Evolutionary conservation across 768 basidiomycete species (phyloP), one percentile per base, ranked within the genome.

Genomic region (Lentinula raphanica): DNA sequence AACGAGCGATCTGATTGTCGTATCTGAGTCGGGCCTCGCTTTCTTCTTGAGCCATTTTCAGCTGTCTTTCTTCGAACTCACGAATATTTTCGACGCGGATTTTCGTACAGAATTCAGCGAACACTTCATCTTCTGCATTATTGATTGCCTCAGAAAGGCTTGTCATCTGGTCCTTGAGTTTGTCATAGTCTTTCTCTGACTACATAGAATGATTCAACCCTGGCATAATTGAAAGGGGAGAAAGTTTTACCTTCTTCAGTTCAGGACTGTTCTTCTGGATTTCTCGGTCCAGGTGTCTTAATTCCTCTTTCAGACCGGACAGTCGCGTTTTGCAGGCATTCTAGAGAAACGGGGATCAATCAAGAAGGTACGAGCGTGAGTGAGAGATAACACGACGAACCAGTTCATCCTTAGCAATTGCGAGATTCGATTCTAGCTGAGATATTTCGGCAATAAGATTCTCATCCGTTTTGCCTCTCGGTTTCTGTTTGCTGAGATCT

Each of bases 41-140:
- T 69, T 94, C 93, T 64, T 91, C 90, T 70, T 94, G 88, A 0
- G 91, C 92, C 23, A 91, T 82, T 69, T 88, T 90, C 29, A 98
- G 76, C 66, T 96, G 93, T 21, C 89, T 84, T 67, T 93, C 90
- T 71, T 98, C 96, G 68, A 95, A 99, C 64, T 95, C 92, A 27
- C 95, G 84, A 61, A 99, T 93, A 71, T 86, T 86, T 15, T 73
- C 69, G 6, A 97, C 87, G 9, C 84, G 81, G 62, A 98, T 94
- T 63, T 84, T 81, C 36, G 72, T 68, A 67, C 95, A 98, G 74
- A 99, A 98, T 3, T 73, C 69, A 1, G 71, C 74, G 66, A 95
- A 98, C 12, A 95, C 73, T 2, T 75, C 75, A 65, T 93, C 91
- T 67, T 98, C 97, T 0, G 90, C 93, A 6, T 74, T 76, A 62